Evolutionary conservation across 2,329 filamentous ascomycete genomes (phyloP).

Genomic region (Pseudocercospora fuligena): DNA sequence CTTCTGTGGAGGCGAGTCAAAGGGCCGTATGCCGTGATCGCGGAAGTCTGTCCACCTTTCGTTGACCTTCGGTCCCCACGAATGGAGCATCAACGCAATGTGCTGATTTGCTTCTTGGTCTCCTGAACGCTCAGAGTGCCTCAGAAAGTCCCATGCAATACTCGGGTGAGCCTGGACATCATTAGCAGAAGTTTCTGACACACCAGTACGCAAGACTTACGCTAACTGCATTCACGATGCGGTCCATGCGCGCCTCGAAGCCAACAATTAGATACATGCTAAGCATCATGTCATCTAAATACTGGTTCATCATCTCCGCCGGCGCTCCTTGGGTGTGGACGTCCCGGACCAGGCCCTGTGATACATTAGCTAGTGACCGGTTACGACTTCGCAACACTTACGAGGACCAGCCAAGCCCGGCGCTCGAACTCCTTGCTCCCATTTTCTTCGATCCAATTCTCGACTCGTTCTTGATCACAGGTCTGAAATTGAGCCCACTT

Average conservation of each 20-base stretch:
- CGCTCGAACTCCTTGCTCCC: neutral
- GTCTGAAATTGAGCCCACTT: neutral
- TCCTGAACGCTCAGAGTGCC: neutral
- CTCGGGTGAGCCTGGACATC: neutral
- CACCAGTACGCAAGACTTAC: neutral
- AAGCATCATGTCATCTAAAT: neutral
- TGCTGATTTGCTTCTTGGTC: neutral
- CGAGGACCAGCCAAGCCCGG: neutral
- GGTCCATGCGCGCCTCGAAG: neutral
- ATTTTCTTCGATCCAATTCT: neutral
- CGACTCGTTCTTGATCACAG: neutral
- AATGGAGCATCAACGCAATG: neutral
- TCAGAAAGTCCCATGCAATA: neutral
- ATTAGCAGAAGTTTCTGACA: neutral
- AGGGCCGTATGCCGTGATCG: too few relatives aligned
- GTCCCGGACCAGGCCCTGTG: neutral
- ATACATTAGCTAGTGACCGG: neutral
- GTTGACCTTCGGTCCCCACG: neutral
- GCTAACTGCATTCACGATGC: neutral
- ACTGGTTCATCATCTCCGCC: neutral
- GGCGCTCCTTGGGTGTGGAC: neutral
- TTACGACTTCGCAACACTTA: neutral
- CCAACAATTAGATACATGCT: neutral
- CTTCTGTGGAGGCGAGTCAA: neutral
- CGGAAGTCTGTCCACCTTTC: neutral